phyloP scores from a whole-genome alignment of 805 yeast species.

The Brettanomyces sp. region DNA sequence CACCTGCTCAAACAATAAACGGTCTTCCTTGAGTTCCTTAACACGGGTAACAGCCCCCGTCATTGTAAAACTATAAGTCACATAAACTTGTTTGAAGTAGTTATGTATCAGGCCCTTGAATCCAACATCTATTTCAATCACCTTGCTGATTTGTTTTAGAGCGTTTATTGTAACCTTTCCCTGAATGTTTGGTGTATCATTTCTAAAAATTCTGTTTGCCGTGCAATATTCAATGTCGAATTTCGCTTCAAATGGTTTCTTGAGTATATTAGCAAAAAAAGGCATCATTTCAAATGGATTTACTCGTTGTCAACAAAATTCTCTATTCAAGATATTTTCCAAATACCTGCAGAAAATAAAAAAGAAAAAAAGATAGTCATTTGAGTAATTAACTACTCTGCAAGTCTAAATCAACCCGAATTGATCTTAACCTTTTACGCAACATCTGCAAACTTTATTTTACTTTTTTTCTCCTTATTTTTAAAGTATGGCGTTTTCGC shows the following conservation, averaged over 20 bases:
- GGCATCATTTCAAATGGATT: background rate
- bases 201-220: background rate
- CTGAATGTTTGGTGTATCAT: conserved; percentile 1
- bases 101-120: conserved; percentile 1
- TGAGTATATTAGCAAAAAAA: background rate
- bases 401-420: no score
- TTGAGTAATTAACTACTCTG: no score
- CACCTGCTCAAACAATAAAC: background rate
- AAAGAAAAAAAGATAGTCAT: no score
- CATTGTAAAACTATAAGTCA: conserved; percentile 1
- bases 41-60: conserved; percentile 1
- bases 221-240: conserved; percentile 1
- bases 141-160: background rate
- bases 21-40: background rate
- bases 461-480: no score
- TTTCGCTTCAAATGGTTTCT: background rate
- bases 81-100: background rate
- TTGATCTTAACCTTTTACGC: no score
- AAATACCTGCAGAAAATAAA: no score
- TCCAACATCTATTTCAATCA: conserved; percentile 1
- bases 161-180: background rate
- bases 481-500: no score
- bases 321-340: no score
- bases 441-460: no score
- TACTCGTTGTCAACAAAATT: no score